Evolutionary conservation across 768 basidiomycete species (phyloP).

Genomic region (Macrocybe gigantea): DNA sequence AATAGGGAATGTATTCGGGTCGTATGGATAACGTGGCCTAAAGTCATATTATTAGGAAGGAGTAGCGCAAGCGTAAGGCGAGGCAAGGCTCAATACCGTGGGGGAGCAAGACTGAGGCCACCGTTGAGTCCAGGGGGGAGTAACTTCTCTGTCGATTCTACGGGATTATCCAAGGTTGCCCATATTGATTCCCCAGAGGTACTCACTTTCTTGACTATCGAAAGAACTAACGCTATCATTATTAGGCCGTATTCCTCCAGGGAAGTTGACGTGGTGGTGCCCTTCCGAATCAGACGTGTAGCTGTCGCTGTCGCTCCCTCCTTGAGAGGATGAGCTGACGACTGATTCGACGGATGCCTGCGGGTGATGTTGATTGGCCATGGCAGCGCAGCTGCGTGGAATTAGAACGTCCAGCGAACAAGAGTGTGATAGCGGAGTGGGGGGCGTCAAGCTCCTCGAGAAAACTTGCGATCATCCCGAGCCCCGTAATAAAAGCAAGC

Average conservation of each 20-base stretch:
- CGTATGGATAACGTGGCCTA: slow-evolving; percentile 9
- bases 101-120: slow-evolving; percentile 3
- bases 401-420: slow-evolving; percentile 19
- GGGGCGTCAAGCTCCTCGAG: slow-evolving; percentile 20
- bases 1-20: slow-evolving; percentile 16
- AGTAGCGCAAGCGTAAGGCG: background rate
- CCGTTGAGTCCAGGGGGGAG: slow-evolving; percentile 10
- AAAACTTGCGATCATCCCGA: slow-evolving; percentile 7
- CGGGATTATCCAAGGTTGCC: background rate
- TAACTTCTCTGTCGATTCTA: background rate
- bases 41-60: background rate
- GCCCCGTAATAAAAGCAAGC: slow-evolving; percentile 10
- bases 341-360: slow-evolving; percentile 22
- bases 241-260: slow-evolving; percentile 14
- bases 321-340: slow-evolving; percentile 14
- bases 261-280: slow-evolving; percentile 14
- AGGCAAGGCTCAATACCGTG: slow-evolving; percentile 5
- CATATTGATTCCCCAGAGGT: background rate
- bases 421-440: slow-evolving; percentile 7
- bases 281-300: slow-evolving; percentile 8
- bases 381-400: slow-evolving; percentile 19
- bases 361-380: slow-evolving; percentile 16
- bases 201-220: slow-evolving; percentile 14
- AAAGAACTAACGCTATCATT: slow-evolving; percentile 14
- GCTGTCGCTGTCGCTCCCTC: slow-evolving; percentile 9